phyloP scores from a whole-genome alignment of 352 stramenopile genomes.

The Thraustochytrium sp. region DNA sequence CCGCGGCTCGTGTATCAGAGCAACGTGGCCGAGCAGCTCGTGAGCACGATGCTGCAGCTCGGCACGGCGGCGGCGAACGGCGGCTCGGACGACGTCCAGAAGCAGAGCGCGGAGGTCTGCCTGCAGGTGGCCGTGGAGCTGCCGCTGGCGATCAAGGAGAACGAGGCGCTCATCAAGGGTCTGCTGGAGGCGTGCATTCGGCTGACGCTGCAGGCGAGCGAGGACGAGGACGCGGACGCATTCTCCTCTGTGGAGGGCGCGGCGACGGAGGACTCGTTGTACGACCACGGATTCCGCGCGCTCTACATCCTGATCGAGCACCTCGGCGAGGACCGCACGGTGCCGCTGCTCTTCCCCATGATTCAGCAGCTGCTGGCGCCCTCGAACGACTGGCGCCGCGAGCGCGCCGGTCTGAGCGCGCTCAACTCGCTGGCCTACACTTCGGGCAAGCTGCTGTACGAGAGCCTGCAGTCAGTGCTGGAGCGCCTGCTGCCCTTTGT shows the following conservation, averaged over 20 bases:
- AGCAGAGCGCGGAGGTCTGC: slow-evolving; percentile 16
- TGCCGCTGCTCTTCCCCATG: slow-evolving; percentile 16
- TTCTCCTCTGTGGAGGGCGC: neutral
- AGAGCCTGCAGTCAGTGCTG: slow-evolving; percentile 21
- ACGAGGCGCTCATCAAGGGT: neutral
- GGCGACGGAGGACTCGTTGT: neutral
- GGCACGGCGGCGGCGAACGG: neutral
- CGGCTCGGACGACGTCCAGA: neutral
- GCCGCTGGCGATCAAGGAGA: neutral
- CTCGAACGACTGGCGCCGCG: neutral
- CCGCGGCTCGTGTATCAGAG: neutral
- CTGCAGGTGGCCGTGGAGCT: neutral
- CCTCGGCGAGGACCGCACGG: neutral
- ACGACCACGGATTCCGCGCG: neutral
- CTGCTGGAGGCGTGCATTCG: slow-evolving; percentile 21
- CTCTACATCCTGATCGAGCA: slow-evolving; percentile 7
- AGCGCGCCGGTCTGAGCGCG: neutral
- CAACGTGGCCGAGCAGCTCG: neutral
- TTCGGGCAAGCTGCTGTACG: neutral
- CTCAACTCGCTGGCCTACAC: neutral
- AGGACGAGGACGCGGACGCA: slow-evolving; percentile 24
- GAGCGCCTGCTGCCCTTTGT: slow-evolving; percentile 23
- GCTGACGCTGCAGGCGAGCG: neutral
- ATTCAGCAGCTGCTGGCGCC: neutral
- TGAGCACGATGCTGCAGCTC: neutral